Evolutionary conservation across 148 eudicot species (phyloP).

Genomic region (Beta vulgaris): DNA sequence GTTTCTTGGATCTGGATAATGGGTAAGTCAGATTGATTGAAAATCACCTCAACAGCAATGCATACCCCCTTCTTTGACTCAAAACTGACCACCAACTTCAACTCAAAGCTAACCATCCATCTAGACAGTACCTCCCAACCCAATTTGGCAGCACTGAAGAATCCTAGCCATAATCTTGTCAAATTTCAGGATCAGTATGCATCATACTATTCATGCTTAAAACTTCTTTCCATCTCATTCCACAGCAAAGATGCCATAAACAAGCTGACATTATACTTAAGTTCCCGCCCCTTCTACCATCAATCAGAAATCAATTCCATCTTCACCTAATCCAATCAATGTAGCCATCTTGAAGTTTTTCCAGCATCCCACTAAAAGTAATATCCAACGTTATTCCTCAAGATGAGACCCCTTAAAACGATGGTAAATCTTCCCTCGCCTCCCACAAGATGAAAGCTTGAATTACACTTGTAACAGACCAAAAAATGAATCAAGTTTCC

Average conservation of each 20-base stretch:
- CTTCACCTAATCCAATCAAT: not conserved
- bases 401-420: not conserved
- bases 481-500: conserved; percentile 1
- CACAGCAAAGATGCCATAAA: conserved; percentile 4
- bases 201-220: not conserved
- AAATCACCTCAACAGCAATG: not conserved
- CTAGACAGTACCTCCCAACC: conserved; percentile 8
- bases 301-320: conserved; percentile 11
- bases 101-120: conserved; percentile 18
- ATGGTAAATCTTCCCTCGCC: conserved; percentile 12
- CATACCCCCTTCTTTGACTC: not conserved
- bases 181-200: not conserved
- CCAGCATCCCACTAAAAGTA: conserved; percentile 7
- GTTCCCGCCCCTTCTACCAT: not conserved
- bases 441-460: conserved; percentile 15
- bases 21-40: not conserved
- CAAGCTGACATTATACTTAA: not conserved
- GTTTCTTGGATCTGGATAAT: too few relatives aligned
- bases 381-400: conserved; percentile 8
- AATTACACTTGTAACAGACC: conserved; percentile 8
- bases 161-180: conserved; percentile 1
- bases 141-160: conserved; percentile 2
- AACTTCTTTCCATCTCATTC: not conserved
- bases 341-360: not conserved
- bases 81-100: conserved; percentile 3